Evolutionary conservation across 2,329 filamentous ascomycete genomes (phyloP).

Genomic region (Canariomyces notabilis): DNA sequence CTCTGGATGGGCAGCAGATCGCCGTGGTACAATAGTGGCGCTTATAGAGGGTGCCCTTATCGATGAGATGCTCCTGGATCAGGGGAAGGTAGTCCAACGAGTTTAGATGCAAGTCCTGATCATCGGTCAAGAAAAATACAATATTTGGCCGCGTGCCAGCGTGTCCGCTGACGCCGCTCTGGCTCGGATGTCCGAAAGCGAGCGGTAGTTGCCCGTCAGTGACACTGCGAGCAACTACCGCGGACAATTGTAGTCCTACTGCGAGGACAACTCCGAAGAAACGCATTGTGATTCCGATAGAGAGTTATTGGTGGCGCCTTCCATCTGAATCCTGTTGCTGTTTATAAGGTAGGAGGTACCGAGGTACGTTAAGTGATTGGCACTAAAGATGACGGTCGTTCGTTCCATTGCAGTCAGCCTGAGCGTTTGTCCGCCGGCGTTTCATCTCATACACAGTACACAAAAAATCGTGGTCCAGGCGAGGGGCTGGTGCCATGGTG

Average conservation of each 20-base stretch:
- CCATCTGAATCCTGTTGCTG: too few relatives aligned
- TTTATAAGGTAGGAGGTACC: too few relatives aligned
- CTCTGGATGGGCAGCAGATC: conserved; percentile 58
- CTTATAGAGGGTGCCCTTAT: conserved; percentile 51
- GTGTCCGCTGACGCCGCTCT: neutral
- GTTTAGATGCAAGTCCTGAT: conserved; percentile 57
- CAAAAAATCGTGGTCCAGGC: too few relatives aligned
- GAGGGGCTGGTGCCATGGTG: too few relatives aligned
- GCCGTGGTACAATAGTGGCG: conserved; percentile 58
- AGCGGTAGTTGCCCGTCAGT: conserved; percentile 16
- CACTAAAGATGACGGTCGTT: too few relatives aligned
- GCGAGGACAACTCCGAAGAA: conserved; percentile 13
- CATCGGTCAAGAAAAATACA: conserved; percentile 59
- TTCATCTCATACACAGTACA: too few relatives aligned
- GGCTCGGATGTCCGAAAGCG: neutral
- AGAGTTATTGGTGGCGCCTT: too few relatives aligned
- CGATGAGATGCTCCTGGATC: conserved; percentile 48
- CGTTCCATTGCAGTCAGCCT: too few relatives aligned
- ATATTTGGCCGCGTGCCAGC: conserved; percentile 45
- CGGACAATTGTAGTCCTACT: conserved; percentile 15
- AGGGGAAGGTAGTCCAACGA: conserved; percentile 55
- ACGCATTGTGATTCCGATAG: conserved; percentile 14
- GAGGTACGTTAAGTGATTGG: too few relatives aligned
- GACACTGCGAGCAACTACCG: conserved; percentile 2
- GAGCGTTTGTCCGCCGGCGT: too few relatives aligned